A percentile compares a stretch with the other conserved stretches of the same genome.
These are phyloP conservation scores for Gaertneriomyces sp. DNA, from an alignment of 192 early-diverging fungal genomes.

Conservation along the genomic window DNA sequence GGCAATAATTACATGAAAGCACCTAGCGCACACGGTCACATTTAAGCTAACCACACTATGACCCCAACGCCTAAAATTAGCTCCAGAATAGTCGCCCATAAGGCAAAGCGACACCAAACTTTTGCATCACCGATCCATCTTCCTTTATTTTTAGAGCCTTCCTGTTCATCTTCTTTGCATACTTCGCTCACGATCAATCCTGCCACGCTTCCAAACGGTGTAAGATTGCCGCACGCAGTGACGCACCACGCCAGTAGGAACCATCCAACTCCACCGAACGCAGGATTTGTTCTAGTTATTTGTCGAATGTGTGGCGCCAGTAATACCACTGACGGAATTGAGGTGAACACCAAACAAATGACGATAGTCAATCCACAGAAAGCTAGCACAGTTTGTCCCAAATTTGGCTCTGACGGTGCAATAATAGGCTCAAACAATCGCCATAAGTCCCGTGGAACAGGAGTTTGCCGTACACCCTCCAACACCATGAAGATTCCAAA, in stretches of 20 bases:
- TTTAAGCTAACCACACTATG: neutral
- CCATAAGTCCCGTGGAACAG: slow-evolving; percentile 4
- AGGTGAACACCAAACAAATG: slow-evolving; percentile 14
- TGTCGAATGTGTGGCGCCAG: slow-evolving; percentile 2
- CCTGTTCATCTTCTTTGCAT: neutral
- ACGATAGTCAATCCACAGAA: neutral
- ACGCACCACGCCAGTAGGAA: slow-evolving; percentile 12
- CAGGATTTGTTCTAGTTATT: neutral
- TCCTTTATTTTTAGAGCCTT: slow-evolving; percentile 2
- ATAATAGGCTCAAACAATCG: slow-evolving; percentile 2
- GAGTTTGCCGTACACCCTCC: slow-evolving; percentile 6
- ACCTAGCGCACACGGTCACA: too few species aligned
- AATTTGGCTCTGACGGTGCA: neutral
- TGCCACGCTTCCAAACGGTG: slow-evolving; percentile 16
- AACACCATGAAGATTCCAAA: slow-evolving; percentile 19
- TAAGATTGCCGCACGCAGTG: slow-evolving; percentile 13
- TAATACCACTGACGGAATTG: slow-evolving; percentile 10
- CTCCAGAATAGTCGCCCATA: slow-evolving; percentile 1
- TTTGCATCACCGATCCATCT: slow-evolving; percentile 11
- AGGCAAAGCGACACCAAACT: slow-evolving; percentile 6
- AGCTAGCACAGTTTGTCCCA: neutral
- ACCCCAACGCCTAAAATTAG: slow-evolving; percentile 10
- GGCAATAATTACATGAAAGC: too few species aligned
- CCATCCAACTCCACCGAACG: slow-evolving; percentile 8
- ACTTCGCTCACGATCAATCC: slow-evolving; percentile 21